Conservation (phyloP, 768 basidiomycete species). For the Trametes villosa region DNA sequence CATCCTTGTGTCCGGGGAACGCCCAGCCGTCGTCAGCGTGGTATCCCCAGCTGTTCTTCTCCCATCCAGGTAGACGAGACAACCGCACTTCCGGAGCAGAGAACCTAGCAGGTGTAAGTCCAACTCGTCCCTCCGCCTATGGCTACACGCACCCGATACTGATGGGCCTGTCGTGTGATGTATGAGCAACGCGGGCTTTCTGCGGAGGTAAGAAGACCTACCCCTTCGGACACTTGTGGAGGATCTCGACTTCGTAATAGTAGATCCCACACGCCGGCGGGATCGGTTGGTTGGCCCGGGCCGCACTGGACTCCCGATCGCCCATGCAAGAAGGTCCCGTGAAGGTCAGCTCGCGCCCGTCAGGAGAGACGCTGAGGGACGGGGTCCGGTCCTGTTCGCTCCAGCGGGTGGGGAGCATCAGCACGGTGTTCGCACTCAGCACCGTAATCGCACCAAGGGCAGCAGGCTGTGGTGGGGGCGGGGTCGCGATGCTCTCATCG, state of each 20-base stretch:
- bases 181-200: background rate
- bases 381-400: conserved; percentile 67
- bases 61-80: conserved; percentile 85
- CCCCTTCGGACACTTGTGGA: conserved; percentile 84
- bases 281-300: conserved; percentile 76
- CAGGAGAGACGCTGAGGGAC: conserved; percentile 62
- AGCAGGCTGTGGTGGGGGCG: conserved; percentile 36
- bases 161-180: conserved; percentile 58
- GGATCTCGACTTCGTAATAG: conserved; percentile 90
- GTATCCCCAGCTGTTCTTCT: conserved; percentile 87
- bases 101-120: conserved; percentile 51
- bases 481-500: conserved; percentile 62
- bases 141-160: conserved; percentile 68
- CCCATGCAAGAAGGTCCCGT: conserved; percentile 57
- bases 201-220: conserved; percentile 38
- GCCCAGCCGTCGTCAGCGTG: conserved; percentile 88
- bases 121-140: conserved; percentile 1
- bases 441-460: conserved; percentile 19
- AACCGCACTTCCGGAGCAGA: conserved; percentile 65
- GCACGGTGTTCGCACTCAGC: conserved; percentile 34
- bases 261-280: conserved; percentile 90
- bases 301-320: conserved; percentile 78
- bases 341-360: conserved; percentile 77
- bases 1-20: conserved; percentile 75
- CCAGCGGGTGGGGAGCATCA: conserved; percentile 79